A percentile compares a stretch with the other conserved stretches of the same genome.
Evolutionary conservation across 768 basidiomycete species (phyloP).

Genomic region (Fistulinella prunicolor): DNA sequence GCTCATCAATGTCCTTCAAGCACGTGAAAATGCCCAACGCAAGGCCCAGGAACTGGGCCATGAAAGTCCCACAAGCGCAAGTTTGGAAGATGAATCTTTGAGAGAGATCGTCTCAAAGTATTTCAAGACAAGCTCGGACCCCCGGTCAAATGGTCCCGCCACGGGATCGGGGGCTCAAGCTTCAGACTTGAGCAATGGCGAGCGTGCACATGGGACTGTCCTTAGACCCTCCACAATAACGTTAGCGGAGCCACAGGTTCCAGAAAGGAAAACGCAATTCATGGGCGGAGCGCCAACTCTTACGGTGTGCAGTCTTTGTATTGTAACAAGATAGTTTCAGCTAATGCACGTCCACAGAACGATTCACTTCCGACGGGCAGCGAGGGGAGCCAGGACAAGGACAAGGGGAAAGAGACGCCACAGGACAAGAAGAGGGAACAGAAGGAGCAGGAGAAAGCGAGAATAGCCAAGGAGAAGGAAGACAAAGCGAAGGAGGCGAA

Average conservation of each 20-base stretch:
- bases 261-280: background rate
- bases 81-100: conserved; percentile 29
- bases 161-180: conserved; percentile 19
- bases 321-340: background rate
- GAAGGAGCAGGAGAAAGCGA: background rate
- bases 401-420: background rate
- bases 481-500: background rate
- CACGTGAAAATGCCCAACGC: conserved; percentile 47
- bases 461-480: background rate
- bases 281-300: background rate
- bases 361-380: background rate
- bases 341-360: conserved; percentile 8
- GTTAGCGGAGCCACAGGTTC: conserved; percentile 11
- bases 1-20: conserved; percentile 48
- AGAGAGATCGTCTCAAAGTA: conserved; percentile 32
- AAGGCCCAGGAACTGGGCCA: conserved; percentile 32
- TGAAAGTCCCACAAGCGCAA: conserved; percentile 33
- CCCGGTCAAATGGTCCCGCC: conserved; percentile 12
- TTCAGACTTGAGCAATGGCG: conserved; percentile 3
- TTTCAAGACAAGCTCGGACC: conserved; percentile 27
- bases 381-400: background rate
- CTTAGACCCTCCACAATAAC: background rate
- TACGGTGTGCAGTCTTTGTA: conserved; percentile 1
- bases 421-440: background rate
- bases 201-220: background rate